Base-by-base conservation (phyloP, 495 filamentous ascomycete species). In the Penicillium coffeae region DNA sequence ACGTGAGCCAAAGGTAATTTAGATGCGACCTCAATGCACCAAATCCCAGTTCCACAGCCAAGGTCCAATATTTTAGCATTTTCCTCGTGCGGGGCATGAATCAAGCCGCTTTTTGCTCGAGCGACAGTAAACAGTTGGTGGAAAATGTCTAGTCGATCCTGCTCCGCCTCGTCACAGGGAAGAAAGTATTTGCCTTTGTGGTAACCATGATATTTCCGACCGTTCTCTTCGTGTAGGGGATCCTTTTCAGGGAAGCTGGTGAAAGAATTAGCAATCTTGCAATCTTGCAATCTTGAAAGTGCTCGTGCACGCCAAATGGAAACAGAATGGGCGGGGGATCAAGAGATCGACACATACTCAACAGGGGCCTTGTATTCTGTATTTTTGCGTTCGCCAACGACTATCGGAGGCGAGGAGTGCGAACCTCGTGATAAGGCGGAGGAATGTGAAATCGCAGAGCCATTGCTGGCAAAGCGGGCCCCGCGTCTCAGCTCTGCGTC, bases 21-120 rank as follows among this genome's bases (percentile, higher is more conserved):
- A 45, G 81, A 79, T 38, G 87, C 87, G 68, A 96, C 84, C 54
- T 93, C 86, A 57, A 94, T 91, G 16, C 82, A 78, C 91, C 91
- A 96, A 39, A 95, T 92, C 4, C 91, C 90, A 0, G 91, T 95
- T 9, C 91, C 91, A 51, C 85, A 89, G 20, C 91, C 91, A 39
- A 95, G 63, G 62, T 96, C 91, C 18, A 96, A 69, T 33, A 95
- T 83, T 18, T 80, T 66, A 34, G 69, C 70, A 45, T 76, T 66
- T 3, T 53, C 60, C 2, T 73, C 70, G 21, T 70, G 69, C 9
- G 90, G 73, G 1, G 85, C 70, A 48, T 74, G 74, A 13, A 75
- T 70, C 18, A 75, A 58, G 14, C 54, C 73, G 65, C 52, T 84
- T 72, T 47, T 73, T 48, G 63, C 71, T 35, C 88, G 83, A 15